Evolutionary conservation across 495 filamentous ascomycete species (phyloP).

Genomic region (Penicillium lividum): DNA sequence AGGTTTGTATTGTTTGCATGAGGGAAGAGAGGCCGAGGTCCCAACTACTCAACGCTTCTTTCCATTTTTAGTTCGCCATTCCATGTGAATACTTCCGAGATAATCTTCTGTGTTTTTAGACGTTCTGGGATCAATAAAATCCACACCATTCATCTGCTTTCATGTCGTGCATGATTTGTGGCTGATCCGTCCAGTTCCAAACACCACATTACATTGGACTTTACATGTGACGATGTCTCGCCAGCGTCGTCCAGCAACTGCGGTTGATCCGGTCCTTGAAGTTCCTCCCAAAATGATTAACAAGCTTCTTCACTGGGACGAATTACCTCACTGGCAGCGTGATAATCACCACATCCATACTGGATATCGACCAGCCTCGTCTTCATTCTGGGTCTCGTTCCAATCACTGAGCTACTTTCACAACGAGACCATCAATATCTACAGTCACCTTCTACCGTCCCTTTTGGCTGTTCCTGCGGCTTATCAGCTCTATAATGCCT

Average conservation of each 20-base stretch:
- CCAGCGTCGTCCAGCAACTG: slow-evolving; percentile 30
- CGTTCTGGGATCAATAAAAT: background rate
- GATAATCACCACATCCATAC: slow-evolving; percentile 76
- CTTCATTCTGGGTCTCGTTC: slow-evolving; percentile 63
- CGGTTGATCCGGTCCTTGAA: slow-evolving; percentile 1
- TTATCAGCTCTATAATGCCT: slow-evolving; percentile 44
- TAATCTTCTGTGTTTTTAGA: background rate
- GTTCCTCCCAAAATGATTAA: slow-evolving; percentile 32
- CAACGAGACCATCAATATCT: slow-evolving; percentile 96
- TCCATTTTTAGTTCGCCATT: background rate
- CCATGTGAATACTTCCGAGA: background rate
- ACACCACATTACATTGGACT: slow-evolving; percentile 17
- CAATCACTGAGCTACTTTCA: slow-evolving; percentile 73
- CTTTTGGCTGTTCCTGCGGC: slow-evolving; percentile 41
- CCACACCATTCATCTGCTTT: slow-evolving; percentile 15
- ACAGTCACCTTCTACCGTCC: slow-evolving; percentile 70
- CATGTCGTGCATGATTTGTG: slow-evolving; percentile 18
- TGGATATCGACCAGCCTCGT: slow-evolving; percentile 70
- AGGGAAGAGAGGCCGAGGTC: slow-evolving; percentile 15
- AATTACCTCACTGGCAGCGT: slow-evolving; percentile 67
- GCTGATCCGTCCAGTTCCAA: slow-evolving; percentile 20
- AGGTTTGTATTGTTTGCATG: slow-evolving; percentile 27
- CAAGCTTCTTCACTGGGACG: slow-evolving; percentile 59
- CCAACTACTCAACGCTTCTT: slow-evolving; percentile 29
- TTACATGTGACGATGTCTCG: slow-evolving; percentile 39